These are phyloP conservation scores for Trypanosoma cruzi DNA, from an alignment of 208 protist species.

Conservation along the genomic window DNA sequence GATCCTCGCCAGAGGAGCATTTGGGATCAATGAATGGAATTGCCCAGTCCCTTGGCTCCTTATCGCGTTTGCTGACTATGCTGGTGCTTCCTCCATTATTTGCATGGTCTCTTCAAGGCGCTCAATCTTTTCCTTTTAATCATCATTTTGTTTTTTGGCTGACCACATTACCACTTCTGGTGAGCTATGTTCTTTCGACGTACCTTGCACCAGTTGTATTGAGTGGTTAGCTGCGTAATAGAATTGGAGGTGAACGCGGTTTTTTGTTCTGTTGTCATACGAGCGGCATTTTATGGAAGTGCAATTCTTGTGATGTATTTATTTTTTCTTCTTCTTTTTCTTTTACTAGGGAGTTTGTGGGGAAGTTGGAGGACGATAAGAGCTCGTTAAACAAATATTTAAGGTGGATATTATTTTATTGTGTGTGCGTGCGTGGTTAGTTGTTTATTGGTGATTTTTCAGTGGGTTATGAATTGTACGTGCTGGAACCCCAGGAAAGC, in stretches of 20 bases:
- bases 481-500: too few species aligned
- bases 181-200: slow-evolving; percentile 19
- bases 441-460: too few species aligned
- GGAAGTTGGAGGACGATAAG: too few species aligned
- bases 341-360: background rate
- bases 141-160: slow-evolving; percentile 72
- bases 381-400: too few species aligned
- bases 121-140: slow-evolving; percentile 66
- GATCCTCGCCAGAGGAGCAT: slow-evolving; percentile 40
- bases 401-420: too few species aligned
- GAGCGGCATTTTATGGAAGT: too few species aligned
- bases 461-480: too few species aligned
- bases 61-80: slow-evolving; percentile 58
- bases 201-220: slow-evolving; percentile 7
- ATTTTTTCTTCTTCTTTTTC: slow-evolving; percentile 9
- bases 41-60: slow-evolving; percentile 43
- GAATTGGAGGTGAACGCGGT: too few species aligned
- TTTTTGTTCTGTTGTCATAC: too few species aligned
- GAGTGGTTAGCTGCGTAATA: background rate
- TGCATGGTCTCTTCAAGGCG: slow-evolving; percentile 54
- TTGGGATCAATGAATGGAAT: slow-evolving; percentile 58
- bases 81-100: slow-evolving; percentile 47
- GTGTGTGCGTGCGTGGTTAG: background rate
- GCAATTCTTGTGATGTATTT: too few species aligned
- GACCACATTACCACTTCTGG: slow-evolving; percentile 44